Percentiles rank a stretch among this genome's conserved stretches.
phyloP scores from a whole-genome alignment of 2,329 filamentous ascomycete species.

The Aspergillus fructus region DNA sequence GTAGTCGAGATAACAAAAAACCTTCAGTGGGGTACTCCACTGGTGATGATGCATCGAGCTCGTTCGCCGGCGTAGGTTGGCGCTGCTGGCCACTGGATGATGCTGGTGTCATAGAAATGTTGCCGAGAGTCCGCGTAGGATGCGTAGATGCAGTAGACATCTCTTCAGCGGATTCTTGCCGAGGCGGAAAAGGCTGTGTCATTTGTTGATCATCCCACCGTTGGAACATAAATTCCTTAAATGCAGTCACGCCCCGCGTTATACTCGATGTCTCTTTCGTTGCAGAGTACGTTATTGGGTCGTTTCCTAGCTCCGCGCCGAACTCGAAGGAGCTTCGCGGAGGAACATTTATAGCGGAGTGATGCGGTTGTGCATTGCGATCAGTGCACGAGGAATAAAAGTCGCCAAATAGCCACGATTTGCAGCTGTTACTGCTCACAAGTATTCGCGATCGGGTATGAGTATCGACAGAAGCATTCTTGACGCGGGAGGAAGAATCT shows the following conservation, averaged over 20 bases:
- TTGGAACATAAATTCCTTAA: constrained; percentile 31
- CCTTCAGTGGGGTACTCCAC: not conserved
- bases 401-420: constrained; percentile 19
- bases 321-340: constrained; percentile 21
- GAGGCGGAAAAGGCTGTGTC: constrained; percentile 22
- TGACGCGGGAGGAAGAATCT: constrained; percentile 28
- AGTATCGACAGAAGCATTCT: constrained; percentile 21
- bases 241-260: constrained; percentile 28
- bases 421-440: constrained; percentile 15
- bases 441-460: constrained; percentile 16
- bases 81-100: constrained; percentile 6
- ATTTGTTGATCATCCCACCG: constrained; percentile 29
- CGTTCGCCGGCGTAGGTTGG: not conserved
- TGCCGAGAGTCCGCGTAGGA: constrained; percentile 12
- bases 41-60: constrained; percentile 9
- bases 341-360: constrained; percentile 12
- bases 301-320: constrained; percentile 20
- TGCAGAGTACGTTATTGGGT: constrained; percentile 14
- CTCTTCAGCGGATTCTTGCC: constrained; percentile 13
- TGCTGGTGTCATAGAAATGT: constrained; percentile 14
- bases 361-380: constrained; percentile 12
- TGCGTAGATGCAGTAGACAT: not conserved
- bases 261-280: constrained; percentile 26
- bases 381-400: constrained; percentile 12
- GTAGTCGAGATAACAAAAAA: constrained; percentile 8